Evolutionary conservation across 139 green algal species (phyloP), one percentile per base, ranked within the genome.

Genomic region (Closterium sp.): DNA sequence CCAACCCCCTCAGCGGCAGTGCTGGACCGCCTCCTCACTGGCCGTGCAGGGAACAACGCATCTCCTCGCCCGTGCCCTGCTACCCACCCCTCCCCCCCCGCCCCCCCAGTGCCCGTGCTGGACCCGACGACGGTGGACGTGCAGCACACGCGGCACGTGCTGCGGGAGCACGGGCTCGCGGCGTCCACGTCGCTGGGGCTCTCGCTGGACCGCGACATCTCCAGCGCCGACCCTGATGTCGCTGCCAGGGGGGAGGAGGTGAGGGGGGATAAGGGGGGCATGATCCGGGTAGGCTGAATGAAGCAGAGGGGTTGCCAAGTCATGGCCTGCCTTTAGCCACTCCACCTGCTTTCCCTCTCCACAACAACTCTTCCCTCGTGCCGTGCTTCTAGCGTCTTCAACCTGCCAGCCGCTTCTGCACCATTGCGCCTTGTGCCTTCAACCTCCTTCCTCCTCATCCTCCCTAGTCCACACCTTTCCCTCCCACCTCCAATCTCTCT

Each of bases 141-240:
- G 0, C 1, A n/a, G 25, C 88, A 90, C 34, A 94, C 92, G 66
- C 87, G 87, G 30, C 9, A 16, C 19, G 16, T 90, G 30, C 81
- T 92, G 19, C 89, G 69, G 23, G 88, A 91, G 16, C 23, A 38
- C 83, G 88, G 88, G 33, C n/a, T 94, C 28, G 23, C 10, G 21
- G 88, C 88, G 3, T 84, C 92, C 32, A 84, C 92, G 55, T 91
- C 83, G 12, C 85, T 94, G 30, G 89, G 92, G 30, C 92, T 94
- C 5, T 19, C 21, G 33, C 23, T 85, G 8, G 85, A 93, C 35
- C 85, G 64, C 21, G 92, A 94, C 66, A 87, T 94, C 76, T 93
- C 89, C 55, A 93, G 89, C 87, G 89, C 35, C 4, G 89, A 94
- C 87, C 21, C 36, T 21, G 84, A 88, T 8, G 76, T 93, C 16